Evolutionary conservation across 768 basidiomycete species (phyloP).

Genomic region (Mycena floridula): DNA sequence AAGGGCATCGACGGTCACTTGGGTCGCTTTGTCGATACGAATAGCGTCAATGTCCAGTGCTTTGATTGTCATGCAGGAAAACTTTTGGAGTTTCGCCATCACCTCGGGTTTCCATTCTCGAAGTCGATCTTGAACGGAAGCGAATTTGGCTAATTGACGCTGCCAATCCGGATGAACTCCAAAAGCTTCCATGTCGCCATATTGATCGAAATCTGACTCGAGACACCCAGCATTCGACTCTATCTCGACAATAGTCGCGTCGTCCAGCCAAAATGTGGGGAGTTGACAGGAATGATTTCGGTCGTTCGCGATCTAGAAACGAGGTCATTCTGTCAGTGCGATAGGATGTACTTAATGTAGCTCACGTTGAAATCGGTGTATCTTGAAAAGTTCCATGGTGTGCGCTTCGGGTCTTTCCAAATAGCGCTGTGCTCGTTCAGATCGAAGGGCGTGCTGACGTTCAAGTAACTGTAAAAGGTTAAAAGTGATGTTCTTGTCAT

Average conservation of each 20-base stretch:
- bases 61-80: slow-evolving; percentile 82
- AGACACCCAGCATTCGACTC: slow-evolving; percentile 65
- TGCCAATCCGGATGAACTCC: slow-evolving; percentile 95
- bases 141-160: slow-evolving; percentile 91
- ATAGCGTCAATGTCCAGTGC: slow-evolving; percentile 91
- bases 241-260: slow-evolving; percentile 57
- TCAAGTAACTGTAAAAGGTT: slow-evolving; percentile 51
- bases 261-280: slow-evolving; percentile 77
- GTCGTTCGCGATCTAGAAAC: slow-evolving; percentile 51
- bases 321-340: too few species aligned
- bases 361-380: slow-evolving; percentile 78
- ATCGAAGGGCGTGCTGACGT: slow-evolving; percentile 73
- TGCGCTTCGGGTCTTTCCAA: slow-evolving; percentile 71
- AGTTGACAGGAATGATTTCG: slow-evolving; percentile 72
- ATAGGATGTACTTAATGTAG: slow-evolving; percentile 3
- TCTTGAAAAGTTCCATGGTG: slow-evolving; percentile 81
- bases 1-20: slow-evolving; percentile 80
- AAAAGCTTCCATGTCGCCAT: slow-evolving; percentile 95
- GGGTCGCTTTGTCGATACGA: slow-evolving; percentile 93
- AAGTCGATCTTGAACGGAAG: slow-evolving; percentile 93
- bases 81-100: slow-evolving; percentile 68
- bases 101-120: slow-evolving; percentile 85
- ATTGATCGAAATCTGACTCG: slow-evolving; percentile 87
- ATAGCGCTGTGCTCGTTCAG: slow-evolving; percentile 65
- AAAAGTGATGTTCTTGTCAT: not conserved